Base-by-base conservation (phyloP, 228 moss, liverwort and hornwort genomes). In the Sphagnum magellanicum region DNA sequence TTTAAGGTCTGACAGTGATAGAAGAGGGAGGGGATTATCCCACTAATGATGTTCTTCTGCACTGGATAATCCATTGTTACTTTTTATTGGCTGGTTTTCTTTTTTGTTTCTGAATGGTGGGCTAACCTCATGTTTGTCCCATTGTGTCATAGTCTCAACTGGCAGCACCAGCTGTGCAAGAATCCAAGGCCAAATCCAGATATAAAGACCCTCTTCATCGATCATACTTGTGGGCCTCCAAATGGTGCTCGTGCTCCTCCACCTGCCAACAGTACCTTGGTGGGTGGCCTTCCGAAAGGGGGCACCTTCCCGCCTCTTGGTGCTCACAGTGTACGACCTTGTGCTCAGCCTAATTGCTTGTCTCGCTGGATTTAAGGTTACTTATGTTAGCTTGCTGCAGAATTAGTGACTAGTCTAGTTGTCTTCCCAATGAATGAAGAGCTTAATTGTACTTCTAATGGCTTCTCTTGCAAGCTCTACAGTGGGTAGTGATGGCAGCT, bases 121-220 rank as follows among this genome's bases (percentile, higher is more conserved):
- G 32, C 32, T 32, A 32, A 32, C 32, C 32, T 32, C 32, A 13
- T 50, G 70, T 48, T 52, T n/a, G 51, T 32, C 49, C 13, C 6
- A 32, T 47, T 72, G 53, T 46, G 53, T 66, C 70, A 67, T 77
- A 95, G 96, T 83, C 81, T 92, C 67, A 96, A 97, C 78, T 97
- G 97, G 97, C 97, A 97, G 81, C 97, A 96, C 67, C 97, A 97
- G 85, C 82, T 97, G 60, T 97, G 97, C 79, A 97, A 97, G 64
- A 97, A 91, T 50, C 97, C 97, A 14, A 83, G 97, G 60, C 93
- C 97, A 4, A 97, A 97, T 73, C 97, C 97, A 57, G 93, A 97
- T 48, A 97, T 97, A 64, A 97, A 97, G 87, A 97, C 93, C 51
- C 93, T 97, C 47, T 97, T 97, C 65, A 85, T 97, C 13, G 97